phyloP scores from a whole-genome alignment of 108 stramenopile genomes.

The Nitzschia putrida region DNA sequence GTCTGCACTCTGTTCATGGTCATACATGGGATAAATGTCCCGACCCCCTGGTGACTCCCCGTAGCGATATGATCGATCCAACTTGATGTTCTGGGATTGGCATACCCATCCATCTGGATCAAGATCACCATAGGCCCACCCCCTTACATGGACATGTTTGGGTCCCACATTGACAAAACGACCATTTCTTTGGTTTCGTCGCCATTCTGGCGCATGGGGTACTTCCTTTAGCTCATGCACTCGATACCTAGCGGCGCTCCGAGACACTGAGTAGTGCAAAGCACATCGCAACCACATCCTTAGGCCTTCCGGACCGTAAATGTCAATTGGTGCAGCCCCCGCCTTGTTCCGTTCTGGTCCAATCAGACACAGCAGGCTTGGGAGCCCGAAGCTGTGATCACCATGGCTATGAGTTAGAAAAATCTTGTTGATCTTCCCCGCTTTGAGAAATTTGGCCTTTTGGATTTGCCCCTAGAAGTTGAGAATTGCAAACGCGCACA shows the following conservation, averaged over 20 bases:
- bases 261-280: slow-evolving; percentile 82
- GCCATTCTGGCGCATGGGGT: slow-evolving; percentile 91
- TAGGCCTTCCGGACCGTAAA: slow-evolving; percentile 93
- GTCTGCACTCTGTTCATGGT: slow-evolving; percentile 65
- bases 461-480: slow-evolving; percentile 62
- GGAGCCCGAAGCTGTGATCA: slow-evolving; percentile 90
- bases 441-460: slow-evolving; percentile 62
- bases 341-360: slow-evolving; percentile 65
- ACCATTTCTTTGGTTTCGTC: slow-evolving; percentile 39
- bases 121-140: slow-evolving; percentile 18
- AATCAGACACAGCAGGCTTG: slow-evolving; percentile 92
- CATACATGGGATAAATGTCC: slow-evolving; percentile 77
- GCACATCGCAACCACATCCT: slow-evolving; percentile 85
- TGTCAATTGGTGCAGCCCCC: slow-evolving; percentile 68
- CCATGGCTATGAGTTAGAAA: slow-evolving; percentile 96
- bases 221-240: slow-evolving; percentile 94
- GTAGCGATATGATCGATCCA: slow-evolving; percentile 52
- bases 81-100: slow-evolving; percentile 54
- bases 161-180: slow-evolving; percentile 52
- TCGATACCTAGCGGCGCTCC: slow-evolving; percentile 84
- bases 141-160: slow-evolving; percentile 2
- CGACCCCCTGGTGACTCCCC: slow-evolving; percentile 64
- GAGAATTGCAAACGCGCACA: no score
- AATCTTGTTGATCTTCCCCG: slow-evolving; percentile 83
- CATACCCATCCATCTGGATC: slow-evolving; percentile 76